Evolutionary conservation across 768 basidiomycete genomes (phyloP).

Genomic region (Tephrocybe rancida): DNA sequence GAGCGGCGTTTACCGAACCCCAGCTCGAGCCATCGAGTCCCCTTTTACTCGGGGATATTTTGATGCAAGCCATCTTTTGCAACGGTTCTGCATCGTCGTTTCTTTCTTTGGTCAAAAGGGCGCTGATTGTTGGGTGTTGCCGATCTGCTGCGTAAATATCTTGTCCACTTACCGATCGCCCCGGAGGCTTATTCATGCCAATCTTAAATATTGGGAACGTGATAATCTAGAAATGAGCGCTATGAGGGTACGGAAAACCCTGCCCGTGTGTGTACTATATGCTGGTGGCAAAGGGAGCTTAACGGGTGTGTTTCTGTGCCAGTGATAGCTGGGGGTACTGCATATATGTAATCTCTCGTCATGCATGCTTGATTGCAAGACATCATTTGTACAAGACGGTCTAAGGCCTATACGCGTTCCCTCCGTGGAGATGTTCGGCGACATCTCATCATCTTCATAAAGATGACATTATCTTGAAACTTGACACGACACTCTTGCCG

Average conservation of each 20-base stretch:
- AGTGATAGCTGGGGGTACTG: not conserved
- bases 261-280: no score
- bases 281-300: not conserved
- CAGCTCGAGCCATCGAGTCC: not conserved
- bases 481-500: not conserved
- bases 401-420: not conserved
- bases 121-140: not conserved
- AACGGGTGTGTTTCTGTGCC: not conserved
- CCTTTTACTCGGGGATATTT: not conserved
- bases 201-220: not conserved
- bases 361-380: not conserved
- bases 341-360: not conserved
- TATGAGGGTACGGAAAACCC: no score
- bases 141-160: not conserved
- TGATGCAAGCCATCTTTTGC: not conserved
- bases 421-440: not conserved
- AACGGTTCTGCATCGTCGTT: not conserved
- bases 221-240: not conserved
- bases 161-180: not conserved
- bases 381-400: not conserved
- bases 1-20: slow-evolving; percentile 14
- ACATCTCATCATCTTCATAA: not conserved
- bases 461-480: not conserved
- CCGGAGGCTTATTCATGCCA: slow-evolving; percentile 2
- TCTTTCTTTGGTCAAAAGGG: not conserved